Evolutionary conservation across 2,329 filamentous ascomycete genomes (phyloP), one percentile per base, ranked within the genome.

Genomic region (Neopestalotiopsis rosae): DNA sequence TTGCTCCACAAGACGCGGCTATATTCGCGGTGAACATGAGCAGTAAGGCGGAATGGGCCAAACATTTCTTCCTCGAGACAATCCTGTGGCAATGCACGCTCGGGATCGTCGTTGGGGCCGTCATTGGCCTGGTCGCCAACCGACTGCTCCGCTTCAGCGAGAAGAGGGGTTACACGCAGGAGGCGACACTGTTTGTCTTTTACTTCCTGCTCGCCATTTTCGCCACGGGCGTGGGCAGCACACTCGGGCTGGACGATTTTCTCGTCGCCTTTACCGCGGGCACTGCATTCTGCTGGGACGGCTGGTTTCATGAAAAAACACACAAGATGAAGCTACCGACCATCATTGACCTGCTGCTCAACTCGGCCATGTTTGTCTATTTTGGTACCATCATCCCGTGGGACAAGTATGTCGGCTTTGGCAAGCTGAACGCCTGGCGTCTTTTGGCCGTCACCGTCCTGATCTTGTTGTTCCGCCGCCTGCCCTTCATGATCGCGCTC

Each of bases 201-300:
- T 86, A 87, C 1, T 81, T 83, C 0, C 85, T 79, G 90, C 14
- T 59, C 5, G 65, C 56, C 45, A 20, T 59, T 13, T 89, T 90
- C 74, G 79, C 88, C 42, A 80, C 90, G 30, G 88, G 89, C 2
- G 86, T 87, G 0, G 87, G 86, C 68, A 88, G 88, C 38, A 80
- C 83, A 24, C 81, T 90, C n/a, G 88, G 88, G 12, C 88, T 86
- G 0, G 87, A 90, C 67, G 89, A 91, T 70, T 83, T 89, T 0
- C 81, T 91, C 4, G 88, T 88, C 3, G 91, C 88, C 74, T 90
- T 90, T 69, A 82, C 87, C 2, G 88, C 89, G 0, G 89, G 89
- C 9, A 86, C 84, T 72, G 83, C 84, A 12, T 78, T 91, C 62
- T 91, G 90, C 76, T 91, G 89, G 89, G 56, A 58, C 32, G 65